phyloP scores from a whole-genome alignment of 2,329 filamentous ascomycete species.

The Neofusicoccum sp. region DNA sequence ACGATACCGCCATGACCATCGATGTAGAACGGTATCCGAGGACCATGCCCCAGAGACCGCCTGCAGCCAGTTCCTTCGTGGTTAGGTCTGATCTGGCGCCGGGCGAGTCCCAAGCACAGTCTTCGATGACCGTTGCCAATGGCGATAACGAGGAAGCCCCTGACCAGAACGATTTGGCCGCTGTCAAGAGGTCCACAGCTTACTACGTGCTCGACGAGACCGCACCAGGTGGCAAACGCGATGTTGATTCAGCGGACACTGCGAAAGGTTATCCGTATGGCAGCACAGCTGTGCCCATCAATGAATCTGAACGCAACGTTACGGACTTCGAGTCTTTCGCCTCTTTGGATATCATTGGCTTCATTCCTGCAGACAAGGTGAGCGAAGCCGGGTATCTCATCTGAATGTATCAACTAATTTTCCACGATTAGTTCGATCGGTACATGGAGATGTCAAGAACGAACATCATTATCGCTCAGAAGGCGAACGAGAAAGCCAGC shows the following conservation, averaged over 20 bases:
- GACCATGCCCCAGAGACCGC: slow-evolving; percentile 74
- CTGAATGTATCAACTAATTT: neutral
- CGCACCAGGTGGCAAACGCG: slow-evolving; percentile 75
- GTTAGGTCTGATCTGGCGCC: slow-evolving; percentile 47
- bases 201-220: slow-evolving; percentile 80
- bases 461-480: slow-evolving; percentile 75
- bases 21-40: slow-evolving; percentile 89
- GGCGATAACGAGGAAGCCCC: slow-evolving; percentile 34
- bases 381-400: slow-evolving; percentile 23
- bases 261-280: slow-evolving; percentile 96
- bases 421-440: slow-evolving; percentile 66
- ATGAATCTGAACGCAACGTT: slow-evolving; percentile 80
- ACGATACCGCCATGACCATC: slow-evolving; percentile 76
- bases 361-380: slow-evolving; percentile 73
- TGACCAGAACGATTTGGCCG: slow-evolving; percentile 56
- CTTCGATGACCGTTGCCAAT: slow-evolving; percentile 27
- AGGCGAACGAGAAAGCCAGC: slow-evolving; percentile 77
- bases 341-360: slow-evolving; percentile 81
- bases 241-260: slow-evolving; percentile 79
- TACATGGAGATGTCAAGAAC: slow-evolving; percentile 84
- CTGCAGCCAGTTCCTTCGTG: slow-evolving; percentile 77
- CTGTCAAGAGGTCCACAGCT: slow-evolving; percentile 74
- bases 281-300: slow-evolving; percentile 86
- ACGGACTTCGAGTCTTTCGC: slow-evolving; percentile 81
- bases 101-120: slow-evolving; percentile 54